Percentiles rank a stretch among this genome's conserved stretches.
phyloP scores from a whole-genome alignment of 2,329 filamentous ascomycete species.

The Sordariomycetes sp. region DNA sequence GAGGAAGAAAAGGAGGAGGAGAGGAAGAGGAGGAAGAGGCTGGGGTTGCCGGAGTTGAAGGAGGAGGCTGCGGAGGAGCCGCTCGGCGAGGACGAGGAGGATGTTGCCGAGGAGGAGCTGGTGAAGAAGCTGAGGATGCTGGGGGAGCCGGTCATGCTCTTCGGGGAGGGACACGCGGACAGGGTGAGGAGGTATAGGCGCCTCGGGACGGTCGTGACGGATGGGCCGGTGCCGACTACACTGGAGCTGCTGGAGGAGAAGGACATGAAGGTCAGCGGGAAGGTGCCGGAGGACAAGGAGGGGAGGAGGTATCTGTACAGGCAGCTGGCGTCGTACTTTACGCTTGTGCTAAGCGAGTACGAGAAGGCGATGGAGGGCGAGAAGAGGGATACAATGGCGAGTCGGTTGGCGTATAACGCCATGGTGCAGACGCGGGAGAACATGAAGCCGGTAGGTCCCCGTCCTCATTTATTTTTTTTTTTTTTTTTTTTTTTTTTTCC shows the following conservation, averaged over 20 bases:
- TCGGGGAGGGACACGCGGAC: constrained; percentile 65
- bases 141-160: constrained; percentile 61
- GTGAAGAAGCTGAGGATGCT: constrained; percentile 53
- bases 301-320: constrained; percentile 63
- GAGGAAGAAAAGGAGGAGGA: constrained; percentile 66
- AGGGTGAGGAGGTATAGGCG: constrained; percentile 59
- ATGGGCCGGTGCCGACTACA: constrained; percentile 78
- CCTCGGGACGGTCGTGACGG: constrained; percentile 46
- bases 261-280: constrained; percentile 70
- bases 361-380: constrained; percentile 60
- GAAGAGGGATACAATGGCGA: constrained; percentile 53
- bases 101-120: constrained; percentile 61
- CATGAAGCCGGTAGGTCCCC: constrained; percentile 55
- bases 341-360: constrained; percentile 88
- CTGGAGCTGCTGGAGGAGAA: constrained; percentile 67
- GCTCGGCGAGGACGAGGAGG: constrained; percentile 32
- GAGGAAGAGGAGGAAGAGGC: constrained; percentile 53
- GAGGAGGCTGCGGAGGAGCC: constrained; percentile 27
- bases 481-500: too few relatives aligned
- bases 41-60: constrained; percentile 67
- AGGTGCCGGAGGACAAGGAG: constrained; percentile 48
- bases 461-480: too few relatives aligned
- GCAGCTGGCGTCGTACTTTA: constrained; percentile 90
- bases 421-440: constrained; percentile 83
- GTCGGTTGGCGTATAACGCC: constrained; percentile 68